phyloP scores from a whole-genome alignment of 768 basidiomycete genomes.

The Hypholoma sublateritium region DNA sequence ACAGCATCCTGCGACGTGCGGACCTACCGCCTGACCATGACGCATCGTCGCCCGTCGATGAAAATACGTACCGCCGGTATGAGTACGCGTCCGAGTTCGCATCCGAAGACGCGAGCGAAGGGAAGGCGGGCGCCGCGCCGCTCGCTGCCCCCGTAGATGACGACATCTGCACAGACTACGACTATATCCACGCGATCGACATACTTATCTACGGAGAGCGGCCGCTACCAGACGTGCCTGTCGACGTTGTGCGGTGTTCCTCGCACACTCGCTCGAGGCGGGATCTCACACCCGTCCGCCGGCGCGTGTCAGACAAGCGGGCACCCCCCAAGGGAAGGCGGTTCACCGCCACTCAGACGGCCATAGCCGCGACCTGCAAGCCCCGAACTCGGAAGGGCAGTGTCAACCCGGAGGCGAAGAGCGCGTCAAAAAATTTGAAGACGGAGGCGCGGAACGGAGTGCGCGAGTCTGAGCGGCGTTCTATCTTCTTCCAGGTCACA shows the following conservation, averaged over 20 bases:
- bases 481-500: slow-evolving; percentile 1
- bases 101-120: neutral
- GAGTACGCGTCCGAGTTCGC: neutral
- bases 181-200: slow-evolving; percentile 5
- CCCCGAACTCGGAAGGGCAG: neutral
- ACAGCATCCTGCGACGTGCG: neutral
- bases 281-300: neutral
- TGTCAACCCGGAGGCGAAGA: neutral
- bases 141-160: neutral
- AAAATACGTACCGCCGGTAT: neutral
- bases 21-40: slow-evolving; percentile 3
- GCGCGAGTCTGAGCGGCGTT: neutral
- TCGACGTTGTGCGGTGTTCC: neutral
- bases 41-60: neutral
- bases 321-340: neutral
- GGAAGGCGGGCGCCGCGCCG: neutral
- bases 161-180: slow-evolving; percentile 4
- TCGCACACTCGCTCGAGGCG: neutral
- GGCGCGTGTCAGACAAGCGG: neutral
- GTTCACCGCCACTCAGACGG: neutral
- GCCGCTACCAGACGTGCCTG: neutral
- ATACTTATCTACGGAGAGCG: slow-evolving; percentile 3
- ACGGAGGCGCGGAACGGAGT: neutral
- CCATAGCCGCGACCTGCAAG: neutral
- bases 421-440: neutral